Percentiles rank a stretch among this genome's conserved stretches.
These are phyloP conservation scores for Liquidambar formosana DNA, from an alignment of 164 flowering plant genomes.

Conservation along the genomic window DNA sequence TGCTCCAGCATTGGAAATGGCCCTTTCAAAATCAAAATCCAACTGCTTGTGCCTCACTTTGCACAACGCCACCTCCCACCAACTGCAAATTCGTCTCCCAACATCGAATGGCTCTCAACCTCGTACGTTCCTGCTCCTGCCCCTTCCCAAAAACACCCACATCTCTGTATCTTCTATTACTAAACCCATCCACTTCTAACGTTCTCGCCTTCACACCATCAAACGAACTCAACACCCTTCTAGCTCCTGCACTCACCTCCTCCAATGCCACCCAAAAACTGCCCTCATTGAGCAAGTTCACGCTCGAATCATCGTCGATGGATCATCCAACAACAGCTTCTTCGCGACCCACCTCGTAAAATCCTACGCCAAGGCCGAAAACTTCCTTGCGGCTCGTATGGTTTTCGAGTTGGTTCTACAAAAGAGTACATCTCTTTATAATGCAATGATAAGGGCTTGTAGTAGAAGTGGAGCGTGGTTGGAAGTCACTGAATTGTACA, in stretches of 20 bases:
- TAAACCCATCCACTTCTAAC: background rate
- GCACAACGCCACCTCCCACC: background rate
- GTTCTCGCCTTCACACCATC: background rate
- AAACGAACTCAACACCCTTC: background rate
- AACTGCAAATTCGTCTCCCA: background rate
- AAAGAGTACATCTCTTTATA: slow-evolving; percentile 2
- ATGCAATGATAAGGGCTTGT: slow-evolving; percentile 11
- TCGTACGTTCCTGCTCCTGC: background rate
- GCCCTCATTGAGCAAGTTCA: background rate
- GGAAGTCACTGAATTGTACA: background rate
- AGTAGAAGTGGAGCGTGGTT: slow-evolving; percentile 1
- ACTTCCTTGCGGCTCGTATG: background rate
- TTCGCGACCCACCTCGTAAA: slow-evolving; percentile 7
- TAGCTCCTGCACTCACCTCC: slow-evolving; percentile 3
- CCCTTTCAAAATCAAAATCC: too few species aligned
- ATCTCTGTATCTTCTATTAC: background rate
- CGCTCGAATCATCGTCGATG: slow-evolving; percentile 2
- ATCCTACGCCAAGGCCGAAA: background rate
- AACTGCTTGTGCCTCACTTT: background rate
- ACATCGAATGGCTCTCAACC: background rate
- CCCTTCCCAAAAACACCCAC: background rate
- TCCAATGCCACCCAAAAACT: background rate
- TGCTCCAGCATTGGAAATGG: too few species aligned
- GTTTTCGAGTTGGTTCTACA: background rate
- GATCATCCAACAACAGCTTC: background rate